Evolutionary conservation across 768 basidiomycete species (phyloP).

Genomic region (Lactifluus pinguis): DNA sequence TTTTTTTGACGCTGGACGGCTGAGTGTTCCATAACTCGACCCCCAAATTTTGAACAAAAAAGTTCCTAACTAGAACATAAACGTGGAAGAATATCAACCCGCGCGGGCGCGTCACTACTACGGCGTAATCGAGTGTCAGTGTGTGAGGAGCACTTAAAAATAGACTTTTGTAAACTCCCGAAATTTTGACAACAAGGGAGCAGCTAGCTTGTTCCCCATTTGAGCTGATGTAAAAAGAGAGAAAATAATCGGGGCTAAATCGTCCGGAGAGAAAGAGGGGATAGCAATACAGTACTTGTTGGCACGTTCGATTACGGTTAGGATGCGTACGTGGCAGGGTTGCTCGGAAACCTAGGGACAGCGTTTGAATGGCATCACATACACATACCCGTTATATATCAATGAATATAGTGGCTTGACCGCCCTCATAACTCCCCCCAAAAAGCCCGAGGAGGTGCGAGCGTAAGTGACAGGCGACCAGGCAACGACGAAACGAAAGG

Average conservation of each 20-base stretch:
- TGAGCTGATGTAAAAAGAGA: not conserved
- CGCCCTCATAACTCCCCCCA: not conserved
- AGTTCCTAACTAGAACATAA: slow-evolving; percentile 4
- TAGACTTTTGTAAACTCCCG: not conserved
- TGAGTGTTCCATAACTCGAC: not conserved
- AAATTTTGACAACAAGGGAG: not conserved
- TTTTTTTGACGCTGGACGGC: not conserved
- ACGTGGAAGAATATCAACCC: not conserved
- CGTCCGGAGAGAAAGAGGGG: not conserved
- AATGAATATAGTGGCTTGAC: not conserved
- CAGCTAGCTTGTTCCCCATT: slow-evolving; percentile 1
- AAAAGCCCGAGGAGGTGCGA: not conserved
- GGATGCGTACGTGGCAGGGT: not conserved
- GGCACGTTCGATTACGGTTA: not conserved
- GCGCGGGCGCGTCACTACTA: not conserved
- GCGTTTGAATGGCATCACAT: not conserved
- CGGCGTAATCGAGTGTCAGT: not conserved
- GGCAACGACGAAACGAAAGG: not conserved
- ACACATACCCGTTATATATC: not conserved
- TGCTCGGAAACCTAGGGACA: not conserved
- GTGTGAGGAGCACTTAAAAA: not conserved
- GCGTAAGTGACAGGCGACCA: not conserved
- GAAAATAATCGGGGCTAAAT: not conserved
- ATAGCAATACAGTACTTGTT: not conserved
- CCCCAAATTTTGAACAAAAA: slow-evolving; percentile 8